Evolutionary conservation across 139 green algal genomes (phyloP).

Genomic region (Edaphochlamys debaryana): DNA sequence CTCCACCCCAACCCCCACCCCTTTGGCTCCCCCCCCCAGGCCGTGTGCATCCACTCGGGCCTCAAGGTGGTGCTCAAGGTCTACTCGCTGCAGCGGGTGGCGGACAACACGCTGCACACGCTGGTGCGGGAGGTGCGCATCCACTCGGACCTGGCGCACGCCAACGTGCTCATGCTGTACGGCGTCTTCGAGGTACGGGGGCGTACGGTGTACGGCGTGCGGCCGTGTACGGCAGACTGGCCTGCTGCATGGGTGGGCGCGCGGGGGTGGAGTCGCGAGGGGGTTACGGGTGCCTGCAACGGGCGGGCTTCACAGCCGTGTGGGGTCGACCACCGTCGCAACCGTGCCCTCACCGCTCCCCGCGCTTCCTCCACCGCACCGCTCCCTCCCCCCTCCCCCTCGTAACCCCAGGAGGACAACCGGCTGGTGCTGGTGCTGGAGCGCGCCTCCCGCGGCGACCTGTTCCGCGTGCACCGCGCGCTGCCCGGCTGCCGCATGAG

Average conservation of each 20-base stretch:
- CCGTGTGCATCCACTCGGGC: background rate
- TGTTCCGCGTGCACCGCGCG: slow-evolving; percentile 4
- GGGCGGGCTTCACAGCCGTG: background rate
- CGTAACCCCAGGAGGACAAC: background rate
- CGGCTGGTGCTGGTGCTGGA: slow-evolving; percentile 21
- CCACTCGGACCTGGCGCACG: slow-evolving; percentile 14
- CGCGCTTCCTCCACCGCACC: no score
- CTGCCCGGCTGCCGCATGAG: slow-evolving; percentile 25
- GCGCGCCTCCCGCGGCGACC: slow-evolving; percentile 13
- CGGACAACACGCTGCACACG: slow-evolving; percentile 7
- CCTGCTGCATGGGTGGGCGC: background rate
- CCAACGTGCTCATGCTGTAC: slow-evolving; percentile 29
- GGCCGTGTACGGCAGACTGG: background rate
- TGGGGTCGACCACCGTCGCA: no score
- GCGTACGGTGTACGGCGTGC: background rate
- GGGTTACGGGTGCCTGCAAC: background rate
- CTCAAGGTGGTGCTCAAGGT: slow-evolving; percentile 32
- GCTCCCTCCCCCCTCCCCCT: no score
- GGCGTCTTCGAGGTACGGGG: slow-evolving; percentile 21
- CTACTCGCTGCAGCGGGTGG: background rate
- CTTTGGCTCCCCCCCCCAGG: no score
- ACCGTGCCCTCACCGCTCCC: no score
- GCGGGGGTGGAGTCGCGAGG: background rate
- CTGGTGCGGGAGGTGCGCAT: slow-evolving; percentile 28
- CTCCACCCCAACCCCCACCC: no score